Evolutionary conservation across 345 rosid species (phyloP).

Genomic region (Bretschneidera sinensis): DNA sequence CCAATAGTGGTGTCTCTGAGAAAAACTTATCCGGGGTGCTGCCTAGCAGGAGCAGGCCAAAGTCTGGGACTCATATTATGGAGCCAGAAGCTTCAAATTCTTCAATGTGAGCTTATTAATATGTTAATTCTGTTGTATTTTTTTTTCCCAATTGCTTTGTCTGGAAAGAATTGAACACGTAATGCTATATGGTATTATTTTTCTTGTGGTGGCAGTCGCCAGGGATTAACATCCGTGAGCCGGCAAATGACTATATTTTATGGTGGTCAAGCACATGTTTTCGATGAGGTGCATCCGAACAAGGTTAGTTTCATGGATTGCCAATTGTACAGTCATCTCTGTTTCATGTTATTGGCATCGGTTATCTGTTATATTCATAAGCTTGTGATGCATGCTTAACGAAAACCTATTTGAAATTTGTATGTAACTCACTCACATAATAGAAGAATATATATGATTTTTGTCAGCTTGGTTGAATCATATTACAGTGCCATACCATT

Average conservation of each 20-base stretch:
- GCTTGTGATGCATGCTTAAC: no score
- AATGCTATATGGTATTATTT: neutral
- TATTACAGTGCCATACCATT: no score
- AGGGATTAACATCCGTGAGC: conserved; percentile 47
- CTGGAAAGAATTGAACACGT: neutral
- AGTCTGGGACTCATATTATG: conserved; percentile 28
- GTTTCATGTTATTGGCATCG: conserved; percentile 6
- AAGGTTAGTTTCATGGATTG: conserved; percentile 45
- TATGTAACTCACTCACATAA: no score
- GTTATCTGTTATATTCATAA: conserved; percentile 4
- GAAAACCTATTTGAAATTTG: no score
- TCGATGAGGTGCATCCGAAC: conserved; percentile 95
- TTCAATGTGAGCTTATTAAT: conserved; percentile 47
- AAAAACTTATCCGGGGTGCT: conserved; percentile 31
- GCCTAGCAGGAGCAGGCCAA: conserved; percentile 46
- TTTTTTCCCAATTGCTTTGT: neutral
- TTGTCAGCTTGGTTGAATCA: no score
- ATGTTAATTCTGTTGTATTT: conserved; percentile 6
- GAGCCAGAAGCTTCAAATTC: conserved; percentile 57
- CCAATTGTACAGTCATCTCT: neutral
- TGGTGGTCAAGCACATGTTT: conserved; percentile 98
- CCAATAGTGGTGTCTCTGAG: conserved; percentile 30
- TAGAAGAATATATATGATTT: no score
- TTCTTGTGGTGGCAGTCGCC: conserved; percentile 38
- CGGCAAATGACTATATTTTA: conserved; percentile 97